phyloP scores from a whole-genome alignment of 1,284 basidiomycete species.

The Anthracocystis panici-leucophaei region DNA sequence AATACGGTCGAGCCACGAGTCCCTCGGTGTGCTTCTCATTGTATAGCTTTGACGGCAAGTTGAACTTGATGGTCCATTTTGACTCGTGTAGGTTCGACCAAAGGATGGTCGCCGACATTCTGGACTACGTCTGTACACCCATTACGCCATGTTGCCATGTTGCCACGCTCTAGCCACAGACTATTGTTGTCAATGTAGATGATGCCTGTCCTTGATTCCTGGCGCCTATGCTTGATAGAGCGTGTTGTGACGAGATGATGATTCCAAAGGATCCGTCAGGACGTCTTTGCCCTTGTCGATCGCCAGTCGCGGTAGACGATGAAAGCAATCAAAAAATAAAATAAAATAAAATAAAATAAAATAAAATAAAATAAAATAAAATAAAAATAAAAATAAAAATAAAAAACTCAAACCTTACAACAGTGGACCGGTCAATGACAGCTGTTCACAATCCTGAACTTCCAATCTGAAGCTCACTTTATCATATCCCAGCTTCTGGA shows the following conservation, averaged over 20 bases:
- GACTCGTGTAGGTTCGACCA: neutral
- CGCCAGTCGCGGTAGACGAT: neutral
- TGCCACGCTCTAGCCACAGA: neutral
- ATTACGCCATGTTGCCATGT: neutral
- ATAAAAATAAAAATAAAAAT: too few species aligned
- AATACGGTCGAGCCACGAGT: neutral
- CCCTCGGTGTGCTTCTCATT: slow-evolving; percentile 1
- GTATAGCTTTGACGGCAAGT: neutral
- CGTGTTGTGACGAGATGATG: neutral
- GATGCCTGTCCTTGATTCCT: too few species aligned
- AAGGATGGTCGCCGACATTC: neutral
- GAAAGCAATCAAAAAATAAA: neutral
- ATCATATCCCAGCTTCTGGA: too few species aligned
- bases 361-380: too few species aligned
- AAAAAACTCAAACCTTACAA: too few species aligned
- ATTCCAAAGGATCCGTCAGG: neutral
- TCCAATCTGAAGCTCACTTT: too few species aligned
- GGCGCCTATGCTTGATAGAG: neutral
- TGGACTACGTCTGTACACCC: neutral
- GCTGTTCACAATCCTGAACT: too few species aligned
- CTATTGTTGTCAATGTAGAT: too few species aligned
- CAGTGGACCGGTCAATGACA: too few species aligned
- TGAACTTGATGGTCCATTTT: neutral
- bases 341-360: too few species aligned
- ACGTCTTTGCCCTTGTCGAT: neutral